Base-by-base conservation (phyloP, 2,329 filamentous ascomycete genomes). In the Tolypocladium ophioglossoides region DNA sequence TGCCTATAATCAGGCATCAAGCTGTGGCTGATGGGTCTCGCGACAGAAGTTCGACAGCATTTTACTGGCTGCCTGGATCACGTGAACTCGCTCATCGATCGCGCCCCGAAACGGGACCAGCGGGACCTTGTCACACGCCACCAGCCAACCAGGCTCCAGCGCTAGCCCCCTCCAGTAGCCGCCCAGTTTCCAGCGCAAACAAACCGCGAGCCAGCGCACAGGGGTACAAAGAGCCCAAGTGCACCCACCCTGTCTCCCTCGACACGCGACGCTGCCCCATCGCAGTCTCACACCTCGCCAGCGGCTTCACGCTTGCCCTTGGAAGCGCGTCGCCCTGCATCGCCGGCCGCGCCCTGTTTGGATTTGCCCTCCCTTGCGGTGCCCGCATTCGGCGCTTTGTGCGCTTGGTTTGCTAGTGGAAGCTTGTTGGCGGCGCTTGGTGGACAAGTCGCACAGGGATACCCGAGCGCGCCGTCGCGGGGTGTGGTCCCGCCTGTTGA, bases 41-140 rank as follows among this genome's bases (percentile, higher is more conserved):
- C 41, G 24, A 46, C 41, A 41, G 9, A 22, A 3, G 22, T 4
- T 3, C 4, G 27, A 22, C 20, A 18, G 24, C 22, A 27, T 27
- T 30, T 54, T 22, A 35, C 56, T 62, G 62, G 66, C 63, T 71
- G 68, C 68, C 70, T 71, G 57, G 54, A 48, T 67, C 69, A 72
- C 68, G 69, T 72, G 69, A 67, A 51, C 56, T 65, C 69, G 69
- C 61, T 65, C 63, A 61, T 59, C 52, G 54, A 54, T 68, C 69
- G 69, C 68, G 69, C 64, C 61, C 27, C 6, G 14, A 16, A 6
- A 40, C 35, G 22, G 30, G 32, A 27, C 41, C 40, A 16, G 27
- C 57, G 57, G 50, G 46, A 60, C 55, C 51, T 54, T 57, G 52
- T 50, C 51, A 57, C 41, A 54, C 39, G 53, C 48, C 40, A 38